phyloP scores from a whole-genome alignment of 2,329 filamentous ascomycete species.

The Didymosphaeria variabile region DNA sequence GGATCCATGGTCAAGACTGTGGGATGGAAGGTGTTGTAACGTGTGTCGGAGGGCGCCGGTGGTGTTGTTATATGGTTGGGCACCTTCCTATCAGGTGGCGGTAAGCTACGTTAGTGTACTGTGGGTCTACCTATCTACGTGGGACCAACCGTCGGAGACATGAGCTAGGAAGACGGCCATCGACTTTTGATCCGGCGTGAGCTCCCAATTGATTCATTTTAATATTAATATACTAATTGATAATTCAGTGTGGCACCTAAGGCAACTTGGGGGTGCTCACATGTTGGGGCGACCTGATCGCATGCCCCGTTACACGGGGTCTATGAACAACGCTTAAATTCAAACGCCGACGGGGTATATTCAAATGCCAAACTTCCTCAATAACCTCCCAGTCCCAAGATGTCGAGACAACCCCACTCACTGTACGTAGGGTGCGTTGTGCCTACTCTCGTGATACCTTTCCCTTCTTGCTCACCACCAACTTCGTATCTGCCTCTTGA shows the following conservation, averaged over 20 bases:
- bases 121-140: constrained; percentile 7
- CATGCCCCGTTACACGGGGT: background rate
- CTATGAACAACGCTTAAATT: background rate
- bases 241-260: too few species aligned
- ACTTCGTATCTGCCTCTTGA: constrained; percentile 31
- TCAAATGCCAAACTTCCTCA: background rate
- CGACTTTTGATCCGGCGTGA: background rate
- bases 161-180: background rate
- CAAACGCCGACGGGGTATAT: constrained; percentile 9
- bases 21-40: background rate
- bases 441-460: constrained; percentile 22
- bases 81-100: constrained; percentile 9
- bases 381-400: constrained; percentile 30
- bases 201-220: background rate
- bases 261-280: background rate
- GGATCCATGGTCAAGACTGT: constrained; percentile 27
- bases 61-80: background rate
- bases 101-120: constrained; percentile 5
- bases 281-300: background rate
- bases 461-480: constrained; percentile 9
- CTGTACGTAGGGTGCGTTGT: constrained; percentile 21
- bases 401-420: constrained; percentile 37
- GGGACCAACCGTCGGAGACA: constrained; percentile 3
- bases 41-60: background rate
- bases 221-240: too few species aligned